Percentiles rank a stretch among this genome's conserved stretches.
Conservation (phyloP, 441 rosid species). For the Gossypium lobatum region DNA sequence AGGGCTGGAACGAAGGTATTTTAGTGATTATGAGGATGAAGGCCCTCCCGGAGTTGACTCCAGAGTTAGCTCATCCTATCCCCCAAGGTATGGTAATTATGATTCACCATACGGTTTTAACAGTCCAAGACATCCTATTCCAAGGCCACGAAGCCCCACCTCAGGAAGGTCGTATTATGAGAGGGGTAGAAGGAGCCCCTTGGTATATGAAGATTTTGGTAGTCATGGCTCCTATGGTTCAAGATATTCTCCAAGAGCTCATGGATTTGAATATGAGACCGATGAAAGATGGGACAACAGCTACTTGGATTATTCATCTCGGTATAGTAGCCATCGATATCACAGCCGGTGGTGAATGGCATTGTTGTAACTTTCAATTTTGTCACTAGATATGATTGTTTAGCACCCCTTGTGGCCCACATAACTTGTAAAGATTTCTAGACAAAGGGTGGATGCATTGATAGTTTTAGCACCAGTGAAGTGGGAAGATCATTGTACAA, state of each 20-base stretch:
- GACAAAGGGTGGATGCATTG: neutral
- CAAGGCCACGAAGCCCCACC: constrained; percentile 24
- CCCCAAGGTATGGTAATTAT: constrained; percentile 39
- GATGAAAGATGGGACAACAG: constrained; percentile 24
- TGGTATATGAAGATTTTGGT: constrained; percentile 26
- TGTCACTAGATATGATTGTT: neutral
- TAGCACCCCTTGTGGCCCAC: neutral
- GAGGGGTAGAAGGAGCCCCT: constrained; percentile 36
- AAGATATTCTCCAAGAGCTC: constrained; percentile 25
- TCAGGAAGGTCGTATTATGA: constrained; percentile 34
- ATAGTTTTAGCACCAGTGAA: neutral
- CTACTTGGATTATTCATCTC: constrained; percentile 15
- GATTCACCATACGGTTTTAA: constrained; percentile 20
- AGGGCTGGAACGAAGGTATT: constrained; percentile 40
- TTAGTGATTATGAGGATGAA: constrained; percentile 36
- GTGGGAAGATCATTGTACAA: constrained; percentile 6
- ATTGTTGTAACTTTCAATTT: neutral
- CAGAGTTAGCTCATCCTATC: constrained; percentile 32
- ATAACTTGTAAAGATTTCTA: neutral
- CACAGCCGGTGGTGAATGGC: constrained; percentile 32
- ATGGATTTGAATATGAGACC: constrained; percentile 23
- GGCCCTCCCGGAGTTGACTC: constrained; percentile 56
- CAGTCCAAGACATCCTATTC: constrained; percentile 13
- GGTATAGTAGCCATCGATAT: constrained; percentile 19
- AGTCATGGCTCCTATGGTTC: constrained; percentile 21